phyloP scores from a whole-genome alignment of 2,329 filamentous ascomycete genomes.

The Cercospora sp. region DNA sequence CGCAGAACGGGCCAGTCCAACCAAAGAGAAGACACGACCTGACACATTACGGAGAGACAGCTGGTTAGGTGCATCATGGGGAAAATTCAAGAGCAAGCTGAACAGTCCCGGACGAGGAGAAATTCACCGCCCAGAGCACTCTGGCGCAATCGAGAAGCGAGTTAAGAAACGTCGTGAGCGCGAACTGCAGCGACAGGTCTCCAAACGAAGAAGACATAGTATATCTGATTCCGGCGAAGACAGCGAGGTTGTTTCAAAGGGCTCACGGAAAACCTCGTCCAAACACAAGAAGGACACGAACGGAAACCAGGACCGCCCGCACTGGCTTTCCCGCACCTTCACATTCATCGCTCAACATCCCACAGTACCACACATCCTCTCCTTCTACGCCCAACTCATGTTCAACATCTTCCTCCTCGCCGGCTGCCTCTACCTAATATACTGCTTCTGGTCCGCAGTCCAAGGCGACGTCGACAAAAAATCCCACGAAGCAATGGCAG shows the following conservation, averaged over 20 bases:
- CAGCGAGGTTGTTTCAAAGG: conserved; percentile 21
- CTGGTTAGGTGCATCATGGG: conserved; percentile 22
- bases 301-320: conserved; percentile 22
- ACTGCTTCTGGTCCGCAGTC: conserved; percentile 67
- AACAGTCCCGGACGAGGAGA: conserved; percentile 45
- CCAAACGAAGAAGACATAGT: conserved; percentile 34
- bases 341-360: conserved; percentile 65
- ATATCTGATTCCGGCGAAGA: conserved; percentile 38
- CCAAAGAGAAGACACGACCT: conserved; percentile 36
- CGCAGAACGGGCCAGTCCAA: conserved; percentile 35
- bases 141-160: conserved; percentile 43
- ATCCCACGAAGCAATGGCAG: conserved; percentile 64
- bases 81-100: conserved; percentile 34
- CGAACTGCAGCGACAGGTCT: conserved; percentile 30
- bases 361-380: conserved; percentile 64
- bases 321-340: conserved; percentile 52
- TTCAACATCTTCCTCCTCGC: conserved; percentile 65
- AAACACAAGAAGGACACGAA: conserved; percentile 20
- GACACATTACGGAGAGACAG: conserved; percentile 29
- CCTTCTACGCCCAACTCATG: conserved; percentile 64
- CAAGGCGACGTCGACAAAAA: conserved; percentile 73
- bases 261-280: conserved; percentile 32
- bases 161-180: conserved; percentile 34
- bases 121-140: conserved; percentile 37
- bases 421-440: conserved; percentile 64